Evolutionary conservation across 139 green algal species (phyloP).

Genomic region (Picochlorum sp.): DNA sequence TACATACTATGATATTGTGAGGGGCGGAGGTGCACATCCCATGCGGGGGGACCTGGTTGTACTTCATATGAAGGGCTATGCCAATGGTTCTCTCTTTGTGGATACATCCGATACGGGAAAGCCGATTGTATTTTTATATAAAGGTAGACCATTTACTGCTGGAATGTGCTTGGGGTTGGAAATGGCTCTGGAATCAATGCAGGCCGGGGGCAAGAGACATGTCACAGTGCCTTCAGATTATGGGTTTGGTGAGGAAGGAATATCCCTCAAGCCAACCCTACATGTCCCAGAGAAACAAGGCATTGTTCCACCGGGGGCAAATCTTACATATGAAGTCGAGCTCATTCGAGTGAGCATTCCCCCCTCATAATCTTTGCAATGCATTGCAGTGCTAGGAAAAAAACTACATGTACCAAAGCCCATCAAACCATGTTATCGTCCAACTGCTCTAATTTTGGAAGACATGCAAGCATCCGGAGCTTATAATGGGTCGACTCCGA

Average conservation of each 20-base stretch:
- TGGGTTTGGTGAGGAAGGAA: conserved; percentile 65
- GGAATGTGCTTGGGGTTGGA: conserved; percentile 65
- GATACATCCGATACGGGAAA: conserved; percentile 59
- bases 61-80: conserved; percentile 41
- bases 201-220: conserved; percentile 48
- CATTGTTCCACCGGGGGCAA: conserved; percentile 47
- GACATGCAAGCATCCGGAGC: conserved; percentile 33
- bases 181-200: conserved; percentile 65
- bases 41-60: conserved; percentile 55
- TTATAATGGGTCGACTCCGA: conserved; percentile 43
- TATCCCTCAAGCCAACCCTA: conserved; percentile 52
- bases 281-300: conserved; percentile 71
- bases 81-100: conserved; percentile 49
- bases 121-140: conserved; percentile 72
- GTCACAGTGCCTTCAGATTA: conserved; percentile 57
- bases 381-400: too few species aligned
- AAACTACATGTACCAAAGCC: too few species aligned
- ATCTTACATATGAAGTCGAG: conserved; percentile 64
- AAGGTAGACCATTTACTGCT: conserved; percentile 57
- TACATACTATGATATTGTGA: conserved; percentile 55
- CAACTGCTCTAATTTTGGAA: conserved; percentile 75
- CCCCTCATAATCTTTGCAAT: conserved; percentile 37
- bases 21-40: conserved; percentile 52
- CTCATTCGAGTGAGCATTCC: conserved; percentile 67
- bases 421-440: conserved; percentile 44